Conservation (phyloP, 2,329 filamentous ascomycete species). For the Dactylellina haptotyla region DNA sequence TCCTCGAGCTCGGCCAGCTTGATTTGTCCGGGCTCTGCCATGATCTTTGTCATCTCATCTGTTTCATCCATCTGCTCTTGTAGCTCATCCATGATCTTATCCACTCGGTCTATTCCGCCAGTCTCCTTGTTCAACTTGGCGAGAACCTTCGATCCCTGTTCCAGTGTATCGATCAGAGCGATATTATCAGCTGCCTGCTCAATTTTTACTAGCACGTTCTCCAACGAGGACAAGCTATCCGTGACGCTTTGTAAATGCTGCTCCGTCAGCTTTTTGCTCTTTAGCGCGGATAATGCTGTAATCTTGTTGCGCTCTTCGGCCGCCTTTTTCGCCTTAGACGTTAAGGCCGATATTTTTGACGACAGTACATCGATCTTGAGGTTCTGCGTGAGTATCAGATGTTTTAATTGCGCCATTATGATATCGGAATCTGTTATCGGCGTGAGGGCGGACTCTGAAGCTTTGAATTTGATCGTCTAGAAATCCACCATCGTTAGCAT, state of each 20-base stretch:
- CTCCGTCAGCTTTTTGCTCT: slow-evolving; percentile 84
- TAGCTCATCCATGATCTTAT: slow-evolving; percentile 77
- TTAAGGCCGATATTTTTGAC: slow-evolving; percentile 65
- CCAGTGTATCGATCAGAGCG: slow-evolving; percentile 83
- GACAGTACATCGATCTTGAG: slow-evolving; percentile 74
- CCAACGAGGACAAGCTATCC: slow-evolving; percentile 79
- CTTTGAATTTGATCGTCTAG: slow-evolving; percentile 78
- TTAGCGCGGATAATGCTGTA: slow-evolving; percentile 79
- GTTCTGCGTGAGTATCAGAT: slow-evolving; percentile 75
- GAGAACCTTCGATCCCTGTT: slow-evolving; percentile 77
- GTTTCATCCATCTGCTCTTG: slow-evolving; percentile 81
- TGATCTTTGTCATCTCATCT: slow-evolving; percentile 81
- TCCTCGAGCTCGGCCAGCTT: slow-evolving; percentile 72
- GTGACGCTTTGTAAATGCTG: slow-evolving; percentile 76
- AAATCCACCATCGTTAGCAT: slow-evolving; percentile 68
- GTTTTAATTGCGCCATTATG: slow-evolving; percentile 81
- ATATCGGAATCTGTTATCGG: slow-evolving; percentile 80
- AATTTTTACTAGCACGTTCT: slow-evolving; percentile 83
- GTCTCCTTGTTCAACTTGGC: slow-evolving; percentile 77
- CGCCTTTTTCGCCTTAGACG: slow-evolving; percentile 72
- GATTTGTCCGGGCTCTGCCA: slow-evolving; percentile 71
- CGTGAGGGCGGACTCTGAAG: slow-evolving; percentile 63
- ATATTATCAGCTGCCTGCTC: slow-evolving; percentile 87
- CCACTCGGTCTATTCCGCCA: slow-evolving; percentile 79
- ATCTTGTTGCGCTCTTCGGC: slow-evolving; percentile 77